Conservation (phyloP, 805 yeast species). For the Yarrowia osloensis region DNA sequence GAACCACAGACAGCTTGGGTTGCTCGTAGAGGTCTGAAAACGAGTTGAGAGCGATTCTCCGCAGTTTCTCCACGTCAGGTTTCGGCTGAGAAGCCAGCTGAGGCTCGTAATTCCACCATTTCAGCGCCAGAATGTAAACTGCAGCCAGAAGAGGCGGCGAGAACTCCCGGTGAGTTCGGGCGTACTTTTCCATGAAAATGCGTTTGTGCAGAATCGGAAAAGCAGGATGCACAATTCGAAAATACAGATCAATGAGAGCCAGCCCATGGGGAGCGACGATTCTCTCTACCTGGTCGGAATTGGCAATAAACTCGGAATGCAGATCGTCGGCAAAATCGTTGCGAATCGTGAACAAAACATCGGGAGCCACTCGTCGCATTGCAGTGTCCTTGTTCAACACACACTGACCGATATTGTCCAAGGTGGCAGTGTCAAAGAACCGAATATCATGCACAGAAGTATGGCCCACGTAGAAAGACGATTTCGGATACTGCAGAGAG, state of each 20-base stretch:
- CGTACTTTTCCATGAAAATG: slow-evolving; percentile 87
- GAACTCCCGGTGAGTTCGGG: slow-evolving; percentile 87
- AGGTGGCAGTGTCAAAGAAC: slow-evolving; percentile 62
- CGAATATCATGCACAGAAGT: slow-evolving; percentile 79
- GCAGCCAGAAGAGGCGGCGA: slow-evolving; percentile 90
- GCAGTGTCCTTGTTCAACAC: slow-evolving; percentile 66
- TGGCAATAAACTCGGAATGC: slow-evolving; percentile 67
- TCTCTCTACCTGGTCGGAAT: slow-evolving; percentile 80
- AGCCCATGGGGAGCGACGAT: slow-evolving; percentile 93
- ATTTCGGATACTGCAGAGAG: slow-evolving; percentile 83
- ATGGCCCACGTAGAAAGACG: slow-evolving; percentile 85
- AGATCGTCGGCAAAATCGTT: slow-evolving; percentile 74
- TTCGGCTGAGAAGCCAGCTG: slow-evolving; percentile 71
- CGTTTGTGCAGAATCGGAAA: slow-evolving; percentile 89
- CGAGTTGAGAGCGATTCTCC: slow-evolving; percentile 64
- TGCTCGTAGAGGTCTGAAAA: slow-evolving; percentile 75
- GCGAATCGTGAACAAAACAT: slow-evolving; percentile 69
- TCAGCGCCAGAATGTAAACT: slow-evolving; percentile 82
- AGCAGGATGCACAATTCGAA: slow-evolving; percentile 83
- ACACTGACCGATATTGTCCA: slow-evolving; percentile 78
- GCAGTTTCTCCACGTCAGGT: slow-evolving; percentile 72
- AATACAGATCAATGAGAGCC: slow-evolving; percentile 65
- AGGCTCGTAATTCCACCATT: slow-evolving; percentile 93
- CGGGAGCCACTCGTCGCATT: slow-evolving; percentile 75
- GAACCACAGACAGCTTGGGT: slow-evolving; percentile 89